Evolutionary conservation across 2,329 filamentous ascomycete species (phyloP).

Genomic region (Neurospora sp.): DNA sequence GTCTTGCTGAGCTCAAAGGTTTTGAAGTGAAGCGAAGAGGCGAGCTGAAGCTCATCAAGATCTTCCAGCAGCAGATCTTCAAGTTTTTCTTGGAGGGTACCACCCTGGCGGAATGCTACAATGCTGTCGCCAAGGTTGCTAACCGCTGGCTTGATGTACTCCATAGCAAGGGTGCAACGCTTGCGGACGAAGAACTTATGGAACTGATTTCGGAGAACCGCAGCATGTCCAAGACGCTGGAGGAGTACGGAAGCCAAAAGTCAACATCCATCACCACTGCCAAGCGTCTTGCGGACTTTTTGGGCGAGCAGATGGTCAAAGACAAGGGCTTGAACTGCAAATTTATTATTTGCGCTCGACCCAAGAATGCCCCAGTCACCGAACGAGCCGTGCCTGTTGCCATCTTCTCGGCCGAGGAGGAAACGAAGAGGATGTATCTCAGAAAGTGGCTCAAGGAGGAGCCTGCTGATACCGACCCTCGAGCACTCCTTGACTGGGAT

Average conservation of each 20-base stretch:
- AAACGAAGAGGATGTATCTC: conserved; percentile 78
- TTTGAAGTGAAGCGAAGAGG: conserved; percentile 97
- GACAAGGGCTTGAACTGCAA: conserved; percentile 99
- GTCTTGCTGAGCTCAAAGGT: conserved; percentile 87
- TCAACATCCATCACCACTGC: conserved; percentile 99
- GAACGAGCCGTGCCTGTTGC: conserved; percentile 90
- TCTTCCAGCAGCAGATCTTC: conserved; percentile 98
- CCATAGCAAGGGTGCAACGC: conserved; percentile 73
- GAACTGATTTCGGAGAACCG: conserved; percentile 99
- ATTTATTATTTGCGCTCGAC: conserved; percentile 89
- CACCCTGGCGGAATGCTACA: conserved; percentile 82
- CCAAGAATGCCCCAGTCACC: conserved; percentile 82
- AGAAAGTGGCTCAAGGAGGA: conserved; percentile 96
- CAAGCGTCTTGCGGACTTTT: conserved; percentile 84
- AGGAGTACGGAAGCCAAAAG: conserved; percentile 92
- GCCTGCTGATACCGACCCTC: conserved; percentile 79
- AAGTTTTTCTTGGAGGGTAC: conserved; percentile 94
- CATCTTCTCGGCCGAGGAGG: conserved; percentile 90
- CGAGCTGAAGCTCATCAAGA: conserved; percentile 98
- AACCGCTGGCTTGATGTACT: conserved; percentile 96
- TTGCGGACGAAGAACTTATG: conserved; percentile 94
- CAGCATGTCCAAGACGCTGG: conserved; percentile 93
- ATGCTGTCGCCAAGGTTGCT: conserved; percentile 83
- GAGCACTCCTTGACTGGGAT: conserved; percentile 86
- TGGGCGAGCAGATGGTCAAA: conserved; percentile 98